These are phyloP conservation scores for Mortierella antarctica DNA, from an alignment of 192 early-diverging fungal species.

Conservation along the genomic window DNA sequence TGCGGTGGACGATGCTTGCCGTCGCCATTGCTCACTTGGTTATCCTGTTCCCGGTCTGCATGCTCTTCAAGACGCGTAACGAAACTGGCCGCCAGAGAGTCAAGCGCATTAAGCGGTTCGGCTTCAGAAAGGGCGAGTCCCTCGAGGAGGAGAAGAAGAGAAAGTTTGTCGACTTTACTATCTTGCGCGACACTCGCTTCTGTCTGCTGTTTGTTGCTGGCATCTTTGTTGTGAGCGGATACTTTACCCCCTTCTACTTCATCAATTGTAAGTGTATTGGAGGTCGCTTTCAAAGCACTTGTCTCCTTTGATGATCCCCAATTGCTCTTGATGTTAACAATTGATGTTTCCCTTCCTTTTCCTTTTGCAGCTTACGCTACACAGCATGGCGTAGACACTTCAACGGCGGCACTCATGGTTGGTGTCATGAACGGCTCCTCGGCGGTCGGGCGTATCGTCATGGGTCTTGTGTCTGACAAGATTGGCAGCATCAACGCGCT, in stretches of 20 bases:
- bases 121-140: conserved; percentile 36
- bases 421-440: conserved; percentile 75
- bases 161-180: conserved; percentile 46
- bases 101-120: conserved; percentile 28
- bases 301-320: conserved; percentile 1
- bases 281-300: not conserved
- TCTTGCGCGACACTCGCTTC: conserved; percentile 31
- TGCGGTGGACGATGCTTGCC: conserved; percentile 62
- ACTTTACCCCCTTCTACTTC: conserved; percentile 39
- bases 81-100: conserved; percentile 34
- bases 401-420: conserved; percentile 64
- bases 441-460: conserved; percentile 68
- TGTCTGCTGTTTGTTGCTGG: conserved; percentile 43
- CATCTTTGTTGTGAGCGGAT: conserved; percentile 40
- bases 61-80: conserved; percentile 28
- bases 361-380: conserved; percentile 55
- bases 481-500: conserved; percentile 67
- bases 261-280: conserved; percentile 38
- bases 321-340: not conserved
- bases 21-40: conserved; percentile 60
- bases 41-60: conserved; percentile 23
- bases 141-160: conserved; percentile 27
- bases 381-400: conserved; percentile 51
- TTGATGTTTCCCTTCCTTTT: not conserved
- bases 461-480: conserved; percentile 67